Base-by-base conservation (phyloP, 169 alveolate genomes). In the Eimeria sp. region DNA sequence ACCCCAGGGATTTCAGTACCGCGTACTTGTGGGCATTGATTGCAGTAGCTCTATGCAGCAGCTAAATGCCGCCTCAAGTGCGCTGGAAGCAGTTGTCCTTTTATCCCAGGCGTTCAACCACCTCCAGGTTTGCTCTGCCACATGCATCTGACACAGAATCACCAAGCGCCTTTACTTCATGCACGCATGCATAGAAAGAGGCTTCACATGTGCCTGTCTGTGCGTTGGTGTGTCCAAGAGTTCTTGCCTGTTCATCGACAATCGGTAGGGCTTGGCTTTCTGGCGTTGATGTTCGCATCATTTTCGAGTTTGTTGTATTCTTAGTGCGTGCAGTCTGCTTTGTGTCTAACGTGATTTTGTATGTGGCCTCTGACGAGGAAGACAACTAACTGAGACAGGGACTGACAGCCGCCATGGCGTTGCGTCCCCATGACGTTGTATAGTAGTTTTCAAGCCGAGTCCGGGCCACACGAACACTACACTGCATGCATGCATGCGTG, bases 1-100 rank as follows among this genome's bases (percentile, higher is more conserved):
- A 96, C 99, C 99, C 25, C 98, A 98, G 92, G 99, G 99, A 96
- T 97, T 99, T 89, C 99, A 99, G 88, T 99, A 99, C 97, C 99
- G 99, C 87, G 98, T 99, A 61, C 97, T 99, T n/a, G 97, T 99
- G 89, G 99, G 99, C 75, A 98, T 99, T 70, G 99, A 99, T 97
- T 99, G 99, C 95, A 98, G 99, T 30, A 97, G 98, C 65, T 98
- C 99, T 63, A 99, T 99, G 99, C 97, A 97, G 97, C 98, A 97
- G 96, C 98, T 97, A 91, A 97, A 96, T 95, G 99, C 95, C 98
- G 99, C 93, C 95, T 97, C 98, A 92, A 98, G 94, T 98, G 99
- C 97, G 49, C 97, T 92, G 97, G 99, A 98, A 96, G 99, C 97
- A 54, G 97, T 96, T 95, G 98, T 34, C 90, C 98, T 75, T 40